Percentiles rank a stretch among this genome's conserved stretches.
phyloP scores from a whole-genome alignment of 495 filamentous ascomycete genomes.

The Podospora bellae-mahoneyi region DNA sequence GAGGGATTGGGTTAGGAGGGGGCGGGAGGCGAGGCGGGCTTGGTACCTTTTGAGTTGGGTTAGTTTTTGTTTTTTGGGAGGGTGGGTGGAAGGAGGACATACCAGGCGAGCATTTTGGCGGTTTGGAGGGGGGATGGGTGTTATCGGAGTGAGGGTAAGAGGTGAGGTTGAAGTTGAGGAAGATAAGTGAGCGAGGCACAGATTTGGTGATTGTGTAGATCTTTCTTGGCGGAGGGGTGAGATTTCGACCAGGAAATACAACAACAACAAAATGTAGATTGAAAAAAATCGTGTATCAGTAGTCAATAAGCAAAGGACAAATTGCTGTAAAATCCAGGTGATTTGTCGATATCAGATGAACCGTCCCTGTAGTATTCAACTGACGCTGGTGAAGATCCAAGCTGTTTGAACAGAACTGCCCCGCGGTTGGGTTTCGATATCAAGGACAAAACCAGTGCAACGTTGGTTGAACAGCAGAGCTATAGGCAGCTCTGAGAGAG shows the following conservation, averaged over 20 bases:
- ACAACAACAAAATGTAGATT: not conserved
- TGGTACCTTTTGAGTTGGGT: conserved; percentile 68
- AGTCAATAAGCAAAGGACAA: not conserved
- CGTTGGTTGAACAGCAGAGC: not conserved
- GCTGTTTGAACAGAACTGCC: not conserved
- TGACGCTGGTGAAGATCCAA: not conserved
- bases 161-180: not conserved
- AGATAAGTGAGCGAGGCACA: not conserved
- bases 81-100: not conserved
- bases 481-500: not conserved
- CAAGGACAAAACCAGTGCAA: not conserved
- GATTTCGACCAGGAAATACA: not conserved
- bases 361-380: not conserved
- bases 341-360: not conserved
- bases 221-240: not conserved
- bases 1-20: conserved; percentile 82
- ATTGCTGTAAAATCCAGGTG: not conserved
- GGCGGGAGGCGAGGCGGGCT: conserved; percentile 71
- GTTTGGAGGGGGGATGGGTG: not conserved
- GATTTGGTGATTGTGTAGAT: not conserved
- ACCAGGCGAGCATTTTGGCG: conserved; percentile 10
- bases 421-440: not conserved
- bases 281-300: not conserved
- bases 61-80: not conserved
- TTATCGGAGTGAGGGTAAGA: not conserved